Conservation (phyloP, 371 early-diverging fungal genomes). For the Mucor ambiguus region DNA sequence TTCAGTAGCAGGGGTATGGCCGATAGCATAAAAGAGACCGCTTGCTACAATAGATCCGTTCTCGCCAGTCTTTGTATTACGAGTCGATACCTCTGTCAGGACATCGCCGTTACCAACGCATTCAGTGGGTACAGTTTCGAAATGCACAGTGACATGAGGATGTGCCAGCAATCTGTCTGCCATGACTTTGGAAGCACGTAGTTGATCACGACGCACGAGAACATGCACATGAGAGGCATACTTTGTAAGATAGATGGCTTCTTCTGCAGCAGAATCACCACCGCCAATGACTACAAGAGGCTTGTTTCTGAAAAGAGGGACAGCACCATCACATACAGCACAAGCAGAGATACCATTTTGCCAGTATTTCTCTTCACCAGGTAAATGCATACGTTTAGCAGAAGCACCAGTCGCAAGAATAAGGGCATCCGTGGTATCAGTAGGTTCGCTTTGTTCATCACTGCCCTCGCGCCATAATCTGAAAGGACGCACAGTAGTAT, state of each 20-base stretch:
- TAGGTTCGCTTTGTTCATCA: slow-evolving; percentile 68
- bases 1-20: slow-evolving; percentile 94
- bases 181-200: slow-evolving; percentile 98
- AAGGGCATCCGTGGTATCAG: slow-evolving; percentile 81
- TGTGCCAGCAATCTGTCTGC: slow-evolving; percentile 81
- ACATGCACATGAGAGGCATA: slow-evolving; percentile 27
- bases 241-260: slow-evolving; percentile 95
- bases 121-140: slow-evolving; percentile 86
- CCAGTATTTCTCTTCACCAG: slow-evolving; percentile 57
- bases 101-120: slow-evolving; percentile 84
- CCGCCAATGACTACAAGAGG: slow-evolving; percentile 96
- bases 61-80: slow-evolving; percentile 72
- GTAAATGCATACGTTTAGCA: slow-evolving; percentile 90
- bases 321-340: slow-evolving; percentile 99
- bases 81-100: slow-evolving; percentile 72
- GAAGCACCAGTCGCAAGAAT: slow-evolving; percentile 99
- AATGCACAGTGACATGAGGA: slow-evolving; percentile 92
- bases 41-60: slow-evolving; percentile 70
- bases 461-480: slow-evolving; percentile 88
- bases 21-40: slow-evolving; percentile 99
- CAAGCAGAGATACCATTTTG: slow-evolving; percentile 97
- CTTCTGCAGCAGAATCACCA: slow-evolving; percentile 99
- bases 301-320: slow-evolving; percentile 96
- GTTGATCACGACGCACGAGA: slow-evolving; percentile 95
- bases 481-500: slow-evolving; percentile 81